These are phyloP conservation scores for Kuraishia floccosa DNA, from an alignment of 805 yeast species.

Conservation along the genomic window DNA sequence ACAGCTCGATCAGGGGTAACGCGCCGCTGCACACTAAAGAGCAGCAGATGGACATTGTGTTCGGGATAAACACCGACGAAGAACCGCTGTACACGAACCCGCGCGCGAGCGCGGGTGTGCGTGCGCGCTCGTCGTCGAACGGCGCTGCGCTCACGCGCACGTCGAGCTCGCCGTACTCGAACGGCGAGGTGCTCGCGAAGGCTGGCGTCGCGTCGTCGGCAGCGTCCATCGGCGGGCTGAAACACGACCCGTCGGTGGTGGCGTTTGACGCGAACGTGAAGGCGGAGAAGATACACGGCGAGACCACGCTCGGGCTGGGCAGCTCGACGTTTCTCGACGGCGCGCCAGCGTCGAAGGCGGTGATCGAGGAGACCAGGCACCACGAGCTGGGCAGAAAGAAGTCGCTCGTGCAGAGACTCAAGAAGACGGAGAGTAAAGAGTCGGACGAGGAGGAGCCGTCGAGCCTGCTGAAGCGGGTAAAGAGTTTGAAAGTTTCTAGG, in stretches of 20 bases:
- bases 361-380: slow-evolving; percentile 19
- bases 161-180: slow-evolving; percentile 10
- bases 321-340: slow-evolving; percentile 91
- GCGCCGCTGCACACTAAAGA: slow-evolving; percentile 43
- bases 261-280: slow-evolving; percentile 64
- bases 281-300: slow-evolving; percentile 74
- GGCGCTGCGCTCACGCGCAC: neutral
- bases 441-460: slow-evolving; percentile 1
- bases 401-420: slow-evolving; percentile 64
- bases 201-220: slow-evolving; percentile 12
- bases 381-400: slow-evolving; percentile 67
- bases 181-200: slow-evolving; percentile 18
- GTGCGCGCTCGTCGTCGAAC: neutral
- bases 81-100: slow-evolving; percentile 22
- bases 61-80: slow-evolving; percentile 59
- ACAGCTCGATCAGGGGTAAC: slow-evolving; percentile 67
- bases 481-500: slow-evolving; percentile 72
- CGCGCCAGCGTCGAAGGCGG: slow-evolving; percentile 73
- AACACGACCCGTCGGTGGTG: slow-evolving; percentile 38
- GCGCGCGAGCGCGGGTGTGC: neutral
- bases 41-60: slow-evolving; percentile 61
- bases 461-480: slow-evolving; percentile 65
- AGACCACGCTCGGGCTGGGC: slow-evolving; percentile 80
- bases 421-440: slow-evolving; percentile 12
- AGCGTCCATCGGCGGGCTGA: slow-evolving; percentile 25